A percentile compares a stretch with the other conserved stretches of the same genome.
phyloP scores from a whole-genome alignment of 495 filamentous ascomycete genomes.

The Opeltia flavorubescens region DNA sequence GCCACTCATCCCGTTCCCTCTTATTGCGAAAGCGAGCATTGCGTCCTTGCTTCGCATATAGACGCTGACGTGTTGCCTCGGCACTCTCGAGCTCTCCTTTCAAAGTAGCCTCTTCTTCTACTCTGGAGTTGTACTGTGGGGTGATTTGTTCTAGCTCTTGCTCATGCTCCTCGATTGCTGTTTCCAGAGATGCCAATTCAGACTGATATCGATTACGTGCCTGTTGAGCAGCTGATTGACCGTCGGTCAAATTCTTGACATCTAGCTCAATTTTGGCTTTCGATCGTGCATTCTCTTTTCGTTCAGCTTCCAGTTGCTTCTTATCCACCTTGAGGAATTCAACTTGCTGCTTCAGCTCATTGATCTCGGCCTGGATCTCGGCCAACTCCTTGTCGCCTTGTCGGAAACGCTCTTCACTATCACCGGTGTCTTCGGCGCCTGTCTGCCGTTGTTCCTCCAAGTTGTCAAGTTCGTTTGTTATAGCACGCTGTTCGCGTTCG shows the following conservation, averaged over 20 bases:
- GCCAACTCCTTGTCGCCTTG: slow-evolving; percentile 70
- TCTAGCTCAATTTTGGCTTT: slow-evolving; percentile 77
- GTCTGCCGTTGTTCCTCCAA: slow-evolving; percentile 70
- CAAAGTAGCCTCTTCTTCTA: slow-evolving; percentile 54
- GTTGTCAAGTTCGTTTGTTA: slow-evolving; percentile 60
- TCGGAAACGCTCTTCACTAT: slow-evolving; percentile 62
- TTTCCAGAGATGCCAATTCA: slow-evolving; percentile 58
- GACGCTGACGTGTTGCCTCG: slow-evolving; percentile 58
- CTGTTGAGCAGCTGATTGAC: slow-evolving; percentile 64
- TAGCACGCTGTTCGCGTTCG: slow-evolving; percentile 70
- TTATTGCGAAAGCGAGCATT: slow-evolving; percentile 79
- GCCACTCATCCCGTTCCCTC: slow-evolving; percentile 70
- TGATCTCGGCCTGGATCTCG: slow-evolving; percentile 61
- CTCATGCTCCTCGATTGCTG: slow-evolving; percentile 63
- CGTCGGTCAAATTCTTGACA: slow-evolving; percentile 65
- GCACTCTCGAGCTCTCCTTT: slow-evolving; percentile 59
- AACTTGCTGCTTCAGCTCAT: slow-evolving; percentile 63
- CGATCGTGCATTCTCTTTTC: slow-evolving; percentile 58
- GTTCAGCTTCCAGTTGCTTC: slow-evolving; percentile 76
- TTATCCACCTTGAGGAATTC: slow-evolving; percentile 82
- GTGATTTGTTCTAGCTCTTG: slow-evolving; percentile 54
- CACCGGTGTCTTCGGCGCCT: slow-evolving; percentile 69
- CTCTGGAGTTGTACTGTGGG: slow-evolving; percentile 61
- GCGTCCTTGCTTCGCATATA: slow-evolving; percentile 92
- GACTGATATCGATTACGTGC: slow-evolving; percentile 52